Evolutionary conservation across 768 basidiomycete genomes (phyloP).

Genomic region (Collybiopsis confluens): DNA sequence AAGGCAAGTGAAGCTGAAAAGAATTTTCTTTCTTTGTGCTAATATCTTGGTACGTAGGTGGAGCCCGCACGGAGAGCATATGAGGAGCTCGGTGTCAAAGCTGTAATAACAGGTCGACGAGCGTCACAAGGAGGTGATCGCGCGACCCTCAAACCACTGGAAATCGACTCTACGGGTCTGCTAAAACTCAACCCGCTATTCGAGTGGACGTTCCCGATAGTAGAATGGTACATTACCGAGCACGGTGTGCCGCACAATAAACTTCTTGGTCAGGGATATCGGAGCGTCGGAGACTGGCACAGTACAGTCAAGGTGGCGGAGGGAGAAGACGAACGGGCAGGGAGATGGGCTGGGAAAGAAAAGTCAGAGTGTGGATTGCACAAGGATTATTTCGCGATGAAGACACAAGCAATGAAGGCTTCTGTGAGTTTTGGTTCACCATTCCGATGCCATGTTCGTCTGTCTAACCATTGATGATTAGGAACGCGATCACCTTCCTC

Average conservation of each 20-base stretch:
- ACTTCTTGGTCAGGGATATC: constrained; percentile 87
- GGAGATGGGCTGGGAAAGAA: constrained; percentile 84
- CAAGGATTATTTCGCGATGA: constrained; percentile 82
- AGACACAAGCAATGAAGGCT: constrained; percentile 41
- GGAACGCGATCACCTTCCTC: constrained; percentile 7
- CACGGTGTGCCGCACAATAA: constrained; percentile 86
- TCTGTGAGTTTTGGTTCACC: not conserved
- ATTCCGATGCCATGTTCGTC: not conserved
- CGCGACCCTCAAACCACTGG: constrained; percentile 75
- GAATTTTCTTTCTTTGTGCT: not conserved
- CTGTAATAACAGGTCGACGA: constrained; percentile 93
- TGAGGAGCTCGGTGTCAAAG: constrained; percentile 66
- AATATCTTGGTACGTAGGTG: constrained; percentile 47
- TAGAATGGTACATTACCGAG: constrained; percentile 79
- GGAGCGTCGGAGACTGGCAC: constrained; percentile 97
- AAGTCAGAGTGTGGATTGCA: constrained; percentile 98
- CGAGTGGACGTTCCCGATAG: constrained; percentile 78
- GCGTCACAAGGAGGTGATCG: constrained; percentile 93
- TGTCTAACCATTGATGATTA: not conserved
- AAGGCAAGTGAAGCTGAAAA: constrained; percentile 52
- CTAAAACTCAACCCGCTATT: constrained; percentile 94
- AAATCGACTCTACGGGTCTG: constrained; percentile 85
- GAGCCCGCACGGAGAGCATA: constrained; percentile 93
- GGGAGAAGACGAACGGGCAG: constrained; percentile 82
- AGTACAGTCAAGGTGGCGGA: constrained; percentile 72